Evolutionary conservation across 2,329 filamentous ascomycete genomes (phyloP).

Genomic region (Dactylonectria macrodidyma): DNA sequence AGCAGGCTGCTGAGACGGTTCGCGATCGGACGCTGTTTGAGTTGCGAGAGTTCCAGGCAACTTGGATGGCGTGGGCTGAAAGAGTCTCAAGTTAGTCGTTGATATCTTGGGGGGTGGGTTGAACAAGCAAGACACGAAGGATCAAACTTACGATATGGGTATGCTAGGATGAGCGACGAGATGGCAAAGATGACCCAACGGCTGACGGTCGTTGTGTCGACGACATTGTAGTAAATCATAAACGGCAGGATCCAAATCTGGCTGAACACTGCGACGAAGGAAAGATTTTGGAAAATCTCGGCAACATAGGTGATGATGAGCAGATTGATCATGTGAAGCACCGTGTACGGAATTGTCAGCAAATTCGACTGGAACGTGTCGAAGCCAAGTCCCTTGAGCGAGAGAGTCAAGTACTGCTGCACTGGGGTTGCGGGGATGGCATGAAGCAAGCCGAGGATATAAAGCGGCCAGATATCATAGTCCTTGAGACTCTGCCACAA

Average conservation of each 20-base stretch:
- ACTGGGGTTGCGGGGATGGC: constrained; percentile 67
- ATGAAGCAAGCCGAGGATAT: constrained; percentile 56
- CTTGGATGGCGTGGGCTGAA: constrained; percentile 28
- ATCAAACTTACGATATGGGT: constrained; percentile 24
- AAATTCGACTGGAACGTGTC: constrained; percentile 74
- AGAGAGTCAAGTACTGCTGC: constrained; percentile 71
- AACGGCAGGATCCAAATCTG: constrained; percentile 32
- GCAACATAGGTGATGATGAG: constrained; percentile 47
- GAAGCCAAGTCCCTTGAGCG: constrained; percentile 70
- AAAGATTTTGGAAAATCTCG: constrained; percentile 55
- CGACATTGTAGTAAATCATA: constrained; percentile 30
- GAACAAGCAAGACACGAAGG: background rate
- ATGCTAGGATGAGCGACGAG: constrained; percentile 22
- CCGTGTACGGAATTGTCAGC: constrained; percentile 71
- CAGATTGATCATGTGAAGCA: constrained; percentile 58
- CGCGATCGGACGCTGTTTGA: constrained; percentile 71
- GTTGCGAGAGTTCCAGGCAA: constrained; percentile 61
- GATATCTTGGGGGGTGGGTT: too few species aligned
- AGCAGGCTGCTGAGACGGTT: constrained; percentile 70
- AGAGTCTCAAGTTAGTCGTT: background rate
- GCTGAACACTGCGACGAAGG: constrained; percentile 39
- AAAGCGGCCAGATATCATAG: constrained; percentile 64
- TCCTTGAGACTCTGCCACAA: constrained; percentile 69
- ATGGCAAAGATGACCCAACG: constrained; percentile 29
- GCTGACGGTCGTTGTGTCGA: constrained; percentile 16